Conservation (phyloP, 805 yeast genomes). For the Yarrowia divulgata region DNA sequence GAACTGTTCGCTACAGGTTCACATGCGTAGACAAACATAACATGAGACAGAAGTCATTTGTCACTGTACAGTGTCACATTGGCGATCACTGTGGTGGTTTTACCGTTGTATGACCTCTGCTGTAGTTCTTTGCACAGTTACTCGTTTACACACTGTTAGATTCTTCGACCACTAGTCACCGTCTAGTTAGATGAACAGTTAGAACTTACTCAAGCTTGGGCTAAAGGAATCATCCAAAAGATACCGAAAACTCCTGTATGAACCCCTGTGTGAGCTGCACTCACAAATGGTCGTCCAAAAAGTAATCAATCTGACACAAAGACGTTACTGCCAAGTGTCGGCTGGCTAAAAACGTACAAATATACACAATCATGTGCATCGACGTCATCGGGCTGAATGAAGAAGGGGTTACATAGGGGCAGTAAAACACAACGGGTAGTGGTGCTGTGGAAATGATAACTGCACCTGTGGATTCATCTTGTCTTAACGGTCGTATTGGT, state of each 20-base stretch:
- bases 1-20: constrained; percentile 17
- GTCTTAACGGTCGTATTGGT: neutral
- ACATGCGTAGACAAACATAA: constrained; percentile 5
- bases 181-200: no score
- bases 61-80: neutral
- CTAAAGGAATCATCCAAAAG: no score
- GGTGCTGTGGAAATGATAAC: neutral
- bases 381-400: constrained; percentile 5
- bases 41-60: neutral
- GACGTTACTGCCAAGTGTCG: constrained; percentile 17
- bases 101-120: no score
- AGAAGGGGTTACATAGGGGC: neutral
- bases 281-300: neutral
- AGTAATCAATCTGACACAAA: neutral
- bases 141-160: no score
- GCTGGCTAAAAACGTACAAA: constrained; percentile 27
- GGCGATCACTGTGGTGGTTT: no score
- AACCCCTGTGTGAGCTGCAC: no score
- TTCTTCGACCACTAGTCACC: no score
- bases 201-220: no score
- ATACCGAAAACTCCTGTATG: no score
- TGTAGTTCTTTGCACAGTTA: no score
- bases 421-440: neutral
- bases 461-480: neutral
- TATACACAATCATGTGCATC: neutral